Evolutionary conservation across 441 rosid species (phyloP).

Genomic region (Omphalea diandra): DNA sequence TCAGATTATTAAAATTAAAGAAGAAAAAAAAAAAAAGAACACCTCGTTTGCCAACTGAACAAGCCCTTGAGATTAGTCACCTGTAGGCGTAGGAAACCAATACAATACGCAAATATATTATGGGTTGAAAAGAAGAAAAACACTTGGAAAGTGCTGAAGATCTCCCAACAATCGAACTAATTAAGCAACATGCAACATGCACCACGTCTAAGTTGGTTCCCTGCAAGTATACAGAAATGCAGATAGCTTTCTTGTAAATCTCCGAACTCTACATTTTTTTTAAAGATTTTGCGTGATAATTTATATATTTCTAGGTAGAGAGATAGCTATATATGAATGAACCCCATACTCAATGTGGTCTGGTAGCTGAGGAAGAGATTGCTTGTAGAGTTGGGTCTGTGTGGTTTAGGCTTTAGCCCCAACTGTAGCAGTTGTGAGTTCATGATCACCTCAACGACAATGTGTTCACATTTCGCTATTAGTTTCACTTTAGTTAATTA

Average conservation of each 20-base stretch:
- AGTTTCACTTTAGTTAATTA: not conserved
- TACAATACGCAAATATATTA: too few relatives aligned
- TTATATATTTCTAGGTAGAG: not conserved
- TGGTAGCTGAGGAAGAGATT: conserved; percentile 23
- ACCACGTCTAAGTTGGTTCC: conserved; percentile 13
- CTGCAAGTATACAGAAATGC: conserved; percentile 1
- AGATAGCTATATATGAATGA: conserved; percentile 11
- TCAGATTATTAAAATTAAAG: too few relatives aligned
- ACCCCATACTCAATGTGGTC: conserved; percentile 5
- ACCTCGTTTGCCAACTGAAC: too few relatives aligned
- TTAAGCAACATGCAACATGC: conserved; percentile 4
- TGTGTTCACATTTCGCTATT: not conserved
- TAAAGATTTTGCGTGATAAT: not conserved
- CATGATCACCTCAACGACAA: conserved; percentile 21
- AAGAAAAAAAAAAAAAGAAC: too few relatives aligned
- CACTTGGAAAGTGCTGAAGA: conserved; percentile 11
- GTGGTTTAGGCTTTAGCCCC: conserved; percentile 18
- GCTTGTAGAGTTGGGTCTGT: conserved; percentile 26
- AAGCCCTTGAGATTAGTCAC: too few relatives aligned
- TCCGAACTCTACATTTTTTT: not conserved
- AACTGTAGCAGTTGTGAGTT: conserved; percentile 32
- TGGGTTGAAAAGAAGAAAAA: not conserved
- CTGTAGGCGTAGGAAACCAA: too few relatives aligned
- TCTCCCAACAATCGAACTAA: conserved; percentile 20
- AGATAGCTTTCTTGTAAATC: too few relatives aligned